Evolutionary conservation across 495 filamentous ascomycete genomes (phyloP), one percentile per base, ranked within the genome.

Genomic region (Penicillium desertorum): DNA sequence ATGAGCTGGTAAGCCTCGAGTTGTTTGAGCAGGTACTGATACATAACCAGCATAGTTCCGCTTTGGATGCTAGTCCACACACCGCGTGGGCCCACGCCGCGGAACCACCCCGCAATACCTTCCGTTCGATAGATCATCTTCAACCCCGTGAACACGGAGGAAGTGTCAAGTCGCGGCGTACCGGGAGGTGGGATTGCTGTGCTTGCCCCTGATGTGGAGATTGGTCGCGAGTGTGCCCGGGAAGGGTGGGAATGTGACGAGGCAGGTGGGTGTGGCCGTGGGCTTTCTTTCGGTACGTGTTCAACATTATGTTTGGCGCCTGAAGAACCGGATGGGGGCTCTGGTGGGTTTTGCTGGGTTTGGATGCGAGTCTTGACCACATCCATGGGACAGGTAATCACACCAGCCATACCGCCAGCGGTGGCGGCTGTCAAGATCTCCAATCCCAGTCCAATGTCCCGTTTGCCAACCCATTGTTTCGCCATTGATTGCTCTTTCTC

Each of bases 61-160:
- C 89, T 94, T 75, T 98, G 94, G 47, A 97, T 89, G 68, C 91
- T 95, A 46, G 94, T 98, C 94, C 94, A 98, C n/a, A 97, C 91
- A 54, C 86, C 85, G 32, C 94, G 84, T 9, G 94, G 94, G 5
- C 91, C 94, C 34, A 98, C 94, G 12, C 94, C 94, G 36, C 95
- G 84, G 71, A 98, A 98, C 85, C 92, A 96, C 11, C 94, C 95
- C 1, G 76, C 83, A 37, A 97, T 54, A 1, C 94, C 94, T 70
- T 98, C 94, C 2, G 87, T 88, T 58, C 81, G 83, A 73, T 97
- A 98, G 45, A 98, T 92, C 32, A 94, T 79, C 63, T 78, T 87
- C 49, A 98, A 74, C 0, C 94, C 95, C 0, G 83, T 93, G 50
- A 94, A 74, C 29, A 98, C 87, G 1, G 91, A 96, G 8, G 88